Conservation (phyloP, 176 grass and related monocot genomes). For the Puccinellia tenuiflora region DNA sequence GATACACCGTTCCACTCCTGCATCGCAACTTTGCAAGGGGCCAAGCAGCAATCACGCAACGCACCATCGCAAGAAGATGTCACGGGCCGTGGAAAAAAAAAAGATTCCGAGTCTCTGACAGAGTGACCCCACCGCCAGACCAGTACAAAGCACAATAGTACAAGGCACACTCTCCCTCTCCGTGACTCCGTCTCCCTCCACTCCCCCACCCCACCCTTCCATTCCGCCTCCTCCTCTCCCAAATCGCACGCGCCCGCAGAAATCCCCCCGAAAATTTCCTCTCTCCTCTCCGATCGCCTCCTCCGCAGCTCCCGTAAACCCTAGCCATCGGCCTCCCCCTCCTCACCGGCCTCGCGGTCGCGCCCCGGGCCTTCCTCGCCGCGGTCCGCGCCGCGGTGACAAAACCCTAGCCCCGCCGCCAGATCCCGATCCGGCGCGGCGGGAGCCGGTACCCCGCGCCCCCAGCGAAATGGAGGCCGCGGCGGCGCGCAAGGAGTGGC, state of each 20-base stretch:
- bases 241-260: constrained; percentile 6
- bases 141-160: not conserved
- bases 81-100: not conserved
- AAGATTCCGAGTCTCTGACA: not conserved
- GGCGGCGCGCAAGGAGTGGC: constrained; percentile 87
- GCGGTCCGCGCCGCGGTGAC: not conserved
- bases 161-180: not conserved
- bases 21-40: not conserved
- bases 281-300: constrained; percentile 10
- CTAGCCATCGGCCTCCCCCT: not conserved
- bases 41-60: not conserved
- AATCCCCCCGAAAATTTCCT: constrained; percentile 25
- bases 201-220: not conserved
- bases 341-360: not conserved
- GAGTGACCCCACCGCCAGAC: not conserved
- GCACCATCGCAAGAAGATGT: not conserved
- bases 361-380: not conserved
- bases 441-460: not conserved
- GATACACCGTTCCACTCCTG: no score
- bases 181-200: not conserved
- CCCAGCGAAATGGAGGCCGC: constrained; percentile 29
- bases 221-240: not conserved
- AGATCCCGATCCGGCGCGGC: constrained; percentile 50
- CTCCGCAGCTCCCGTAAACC: constrained; percentile 17
- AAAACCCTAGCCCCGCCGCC: constrained; percentile 52